Evolutionary conservation across 2,329 filamentous ascomycete species (phyloP).

Genomic region (Xylaria sp.): DNA sequence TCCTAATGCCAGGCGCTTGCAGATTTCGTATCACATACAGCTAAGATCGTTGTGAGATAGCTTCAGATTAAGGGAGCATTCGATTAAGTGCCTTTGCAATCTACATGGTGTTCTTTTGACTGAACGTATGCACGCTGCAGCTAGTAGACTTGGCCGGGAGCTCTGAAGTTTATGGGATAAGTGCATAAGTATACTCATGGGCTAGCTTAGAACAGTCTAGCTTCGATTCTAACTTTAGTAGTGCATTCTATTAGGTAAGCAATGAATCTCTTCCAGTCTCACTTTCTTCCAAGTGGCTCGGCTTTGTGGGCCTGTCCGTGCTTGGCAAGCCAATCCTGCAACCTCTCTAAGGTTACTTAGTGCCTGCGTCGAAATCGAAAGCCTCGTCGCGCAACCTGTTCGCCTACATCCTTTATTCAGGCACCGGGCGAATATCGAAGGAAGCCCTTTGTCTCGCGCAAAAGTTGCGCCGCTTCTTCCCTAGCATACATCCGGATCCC

Average conservation of each 20-base stretch:
- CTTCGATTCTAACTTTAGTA: no score
- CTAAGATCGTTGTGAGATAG: slow-evolving; percentile 2
- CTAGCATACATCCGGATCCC: not conserved
- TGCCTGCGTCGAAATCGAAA: not conserved
- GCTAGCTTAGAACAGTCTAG: not conserved
- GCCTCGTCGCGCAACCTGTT: slow-evolving; percentile 28
- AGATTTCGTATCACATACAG: not conserved
- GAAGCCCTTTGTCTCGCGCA: slow-evolving; percentile 21
- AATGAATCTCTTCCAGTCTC: no score
- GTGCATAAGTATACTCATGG: not conserved
- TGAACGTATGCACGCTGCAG: no score
- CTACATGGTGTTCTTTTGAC: slow-evolving; percentile 19
- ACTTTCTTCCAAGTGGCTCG: not conserved
- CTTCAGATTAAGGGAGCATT: slow-evolving; percentile 9
- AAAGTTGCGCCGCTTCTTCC: not conserved
- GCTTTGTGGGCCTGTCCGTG: not conserved
- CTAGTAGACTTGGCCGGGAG: not conserved
- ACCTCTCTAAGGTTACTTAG: slow-evolving; percentile 9
- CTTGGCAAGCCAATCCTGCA: slow-evolving; percentile 11
- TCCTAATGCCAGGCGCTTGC: not conserved
- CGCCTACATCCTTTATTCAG: slow-evolving; percentile 15
- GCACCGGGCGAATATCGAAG: slow-evolving; percentile 9
- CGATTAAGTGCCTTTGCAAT: not conserved
- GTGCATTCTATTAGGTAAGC: no score
- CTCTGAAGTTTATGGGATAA: not conserved